Percentiles rank a stretch among this genome's conserved stretches.
These are phyloP conservation scores for Didymella keratinophila DNA, from an alignment of 2,329 filamentous ascomycete genomes.

Conservation along the genomic window DNA sequence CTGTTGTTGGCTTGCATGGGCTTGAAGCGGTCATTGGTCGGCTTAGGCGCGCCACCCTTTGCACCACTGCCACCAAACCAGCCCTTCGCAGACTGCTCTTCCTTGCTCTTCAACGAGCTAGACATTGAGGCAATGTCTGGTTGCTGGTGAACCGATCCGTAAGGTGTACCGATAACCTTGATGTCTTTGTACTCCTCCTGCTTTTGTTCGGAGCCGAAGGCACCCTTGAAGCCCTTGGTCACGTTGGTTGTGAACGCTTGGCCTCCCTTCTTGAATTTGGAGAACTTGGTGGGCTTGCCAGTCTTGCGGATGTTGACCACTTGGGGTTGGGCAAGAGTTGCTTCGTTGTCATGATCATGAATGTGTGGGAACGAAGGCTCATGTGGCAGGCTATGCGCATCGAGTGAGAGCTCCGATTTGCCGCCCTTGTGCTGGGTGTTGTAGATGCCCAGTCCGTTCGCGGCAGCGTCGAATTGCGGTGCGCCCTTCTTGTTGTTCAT, in stretches of 20 bases:
- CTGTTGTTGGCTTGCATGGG: slow-evolving; percentile 53
- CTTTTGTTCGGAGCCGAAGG: slow-evolving; percentile 71
- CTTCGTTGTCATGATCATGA: slow-evolving; percentile 70
- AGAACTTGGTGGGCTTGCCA: slow-evolving; percentile 93
- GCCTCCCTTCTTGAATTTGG: slow-evolving; percentile 98
- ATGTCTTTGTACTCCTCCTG: slow-evolving; percentile 65
- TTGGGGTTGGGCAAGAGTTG: slow-evolving; percentile 76
- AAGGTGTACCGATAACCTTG: slow-evolving; percentile 58
- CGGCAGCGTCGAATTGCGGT: slow-evolving; percentile 57
- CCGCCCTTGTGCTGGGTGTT: slow-evolving; percentile 47
- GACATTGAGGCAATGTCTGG: slow-evolving; percentile 42
- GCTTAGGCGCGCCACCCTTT: slow-evolving; percentile 30
- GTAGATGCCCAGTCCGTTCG: slow-evolving; percentile 72
- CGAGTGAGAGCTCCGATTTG: slow-evolving; percentile 51
- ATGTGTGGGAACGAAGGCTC: slow-evolving; percentile 54
- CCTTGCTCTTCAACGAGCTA: slow-evolving; percentile 40
- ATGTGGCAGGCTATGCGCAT: slow-evolving; percentile 50
- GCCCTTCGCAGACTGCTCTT: slow-evolving; percentile 40
- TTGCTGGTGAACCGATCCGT: slow-evolving; percentile 47
- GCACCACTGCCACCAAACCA: slow-evolving; percentile 42
- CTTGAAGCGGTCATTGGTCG: slow-evolving; percentile 36
- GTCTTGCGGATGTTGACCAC: slow-evolving; percentile 90
- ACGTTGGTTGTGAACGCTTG: slow-evolving; percentile 95
- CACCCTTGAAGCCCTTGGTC: slow-evolving; percentile 91
- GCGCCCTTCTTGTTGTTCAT: slow-evolving; percentile 72